Percentiles rank a stretch among this genome's conserved stretches.
These are phyloP conservation scores for Paecilomyces niveus DNA, from an alignment of 2,329 filamentous ascomycete species.

Conservation along the genomic window DNA sequence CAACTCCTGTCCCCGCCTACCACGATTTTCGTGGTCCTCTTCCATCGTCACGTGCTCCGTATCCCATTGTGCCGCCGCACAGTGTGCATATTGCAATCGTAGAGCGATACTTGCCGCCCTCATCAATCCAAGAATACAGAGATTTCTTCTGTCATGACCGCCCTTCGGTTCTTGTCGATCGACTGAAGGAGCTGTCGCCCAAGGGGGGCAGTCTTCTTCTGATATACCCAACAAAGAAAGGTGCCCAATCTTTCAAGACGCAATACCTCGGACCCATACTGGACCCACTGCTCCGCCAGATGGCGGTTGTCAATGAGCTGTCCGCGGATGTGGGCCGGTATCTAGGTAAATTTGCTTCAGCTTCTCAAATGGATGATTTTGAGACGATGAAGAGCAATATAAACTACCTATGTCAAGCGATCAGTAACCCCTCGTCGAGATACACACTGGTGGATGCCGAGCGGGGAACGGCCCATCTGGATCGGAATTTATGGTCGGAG, in stretches of 20 bases:
- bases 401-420: constrained; percentile 29
- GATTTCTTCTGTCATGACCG: constrained; percentile 51
- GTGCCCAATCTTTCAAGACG: constrained; percentile 51
- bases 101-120: constrained; percentile 60
- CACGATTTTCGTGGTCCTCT: constrained; percentile 47
- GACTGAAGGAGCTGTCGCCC: constrained; percentile 52
- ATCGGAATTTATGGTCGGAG: constrained; percentile 51
- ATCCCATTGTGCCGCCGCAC: constrained; percentile 53
- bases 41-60: constrained; percentile 40
- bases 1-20: constrained; percentile 53
- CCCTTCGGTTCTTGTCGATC: constrained; percentile 54
- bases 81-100: constrained; percentile 56
- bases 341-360: constrained; percentile 48
- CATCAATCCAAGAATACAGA: constrained; percentile 50
- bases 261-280: constrained; percentile 55
- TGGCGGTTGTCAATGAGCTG: constrained; percentile 53
- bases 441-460: constrained; percentile 45
- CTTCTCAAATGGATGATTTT: constrained; percentile 49
- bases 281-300: constrained; percentile 53
- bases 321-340: constrained; percentile 49
- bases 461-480: constrained; percentile 44
- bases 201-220: constrained; percentile 53
- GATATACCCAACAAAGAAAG: constrained; percentile 54
- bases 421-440: constrained; percentile 31
- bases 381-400: constrained; percentile 41